phyloP scores from a whole-genome alignment of 495 filamentous ascomycete genomes.

The Platismatia glauca region DNA sequence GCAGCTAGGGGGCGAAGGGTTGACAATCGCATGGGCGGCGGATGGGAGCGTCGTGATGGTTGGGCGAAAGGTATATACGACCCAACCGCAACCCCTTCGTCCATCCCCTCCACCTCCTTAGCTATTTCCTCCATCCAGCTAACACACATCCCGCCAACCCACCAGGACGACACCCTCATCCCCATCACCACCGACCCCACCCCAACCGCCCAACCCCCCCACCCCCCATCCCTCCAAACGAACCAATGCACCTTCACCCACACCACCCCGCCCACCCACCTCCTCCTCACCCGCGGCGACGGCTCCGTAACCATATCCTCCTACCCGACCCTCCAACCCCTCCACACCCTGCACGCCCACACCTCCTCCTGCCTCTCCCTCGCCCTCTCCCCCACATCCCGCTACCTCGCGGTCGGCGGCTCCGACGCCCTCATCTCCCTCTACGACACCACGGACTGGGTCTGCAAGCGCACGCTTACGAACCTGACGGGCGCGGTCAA shows the following conservation, averaged over 20 bases:
- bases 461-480: constrained; percentile 72
- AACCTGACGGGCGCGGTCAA: constrained; percentile 70
- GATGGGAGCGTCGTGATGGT: constrained; percentile 74
- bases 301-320: constrained; percentile 73
- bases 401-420: constrained; percentile 79
- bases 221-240: constrained; percentile 65
- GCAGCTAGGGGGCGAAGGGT: constrained; percentile 72
- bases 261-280: constrained; percentile 33
- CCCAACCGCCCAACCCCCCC: constrained; percentile 45
- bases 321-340: constrained; percentile 44
- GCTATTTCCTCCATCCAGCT: neutral
- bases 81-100: constrained; percentile 11
- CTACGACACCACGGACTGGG: constrained; percentile 91
- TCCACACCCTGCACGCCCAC: constrained; percentile 69
- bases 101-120: neutral
- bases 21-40: constrained; percentile 80
- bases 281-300: constrained; percentile 77
- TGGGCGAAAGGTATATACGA: constrained; percentile 64
- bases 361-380: constrained; percentile 67
- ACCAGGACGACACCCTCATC: constrained; percentile 61
- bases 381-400: constrained; percentile 63
- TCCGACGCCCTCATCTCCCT: constrained; percentile 80
- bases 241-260: constrained; percentile 80
- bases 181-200: constrained; percentile 43
- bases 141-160: neutral